A percentile compares a stretch with the other conserved stretches of the same genome.
Evolutionary conservation across 352 stramenopile genomes (phyloP).

Genomic region (Globisporangium lucens): DNA sequence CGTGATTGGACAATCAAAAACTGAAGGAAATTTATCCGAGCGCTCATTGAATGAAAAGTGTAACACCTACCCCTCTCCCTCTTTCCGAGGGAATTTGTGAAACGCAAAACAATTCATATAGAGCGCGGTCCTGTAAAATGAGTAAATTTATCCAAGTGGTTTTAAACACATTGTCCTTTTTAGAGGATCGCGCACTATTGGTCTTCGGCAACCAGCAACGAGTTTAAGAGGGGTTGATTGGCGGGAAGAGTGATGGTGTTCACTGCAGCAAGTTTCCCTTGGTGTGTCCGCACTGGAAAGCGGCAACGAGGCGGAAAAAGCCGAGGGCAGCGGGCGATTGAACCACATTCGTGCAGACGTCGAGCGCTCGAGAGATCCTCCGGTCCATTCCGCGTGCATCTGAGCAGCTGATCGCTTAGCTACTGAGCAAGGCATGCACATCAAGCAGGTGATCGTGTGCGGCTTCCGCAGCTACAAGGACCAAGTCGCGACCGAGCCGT

Average conservation of each 20-base stretch:
- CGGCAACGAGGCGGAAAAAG: background rate
- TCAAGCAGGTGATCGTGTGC: slow-evolving; percentile 95
- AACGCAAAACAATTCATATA: background rate
- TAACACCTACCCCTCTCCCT: background rate
- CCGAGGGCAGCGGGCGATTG: background rate
- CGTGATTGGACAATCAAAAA: background rate
- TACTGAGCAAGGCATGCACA: slow-evolving; percentile 80
- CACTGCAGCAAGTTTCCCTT: background rate
- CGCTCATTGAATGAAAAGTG: slow-evolving; percentile 19
- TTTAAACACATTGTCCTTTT: background rate
- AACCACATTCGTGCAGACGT: background rate
- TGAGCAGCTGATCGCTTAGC: background rate
- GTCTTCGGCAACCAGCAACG: slow-evolving; percentile 14
- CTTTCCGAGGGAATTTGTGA: background rate
- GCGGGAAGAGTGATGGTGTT: background rate
- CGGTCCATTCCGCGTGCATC: background rate
- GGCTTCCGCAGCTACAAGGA: slow-evolving; percentile 96
- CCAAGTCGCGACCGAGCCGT: slow-evolving; percentile 86
- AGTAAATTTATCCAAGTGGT: background rate
- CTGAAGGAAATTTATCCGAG: slow-evolving; percentile 28
- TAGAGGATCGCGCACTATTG: slow-evolving; percentile 5
- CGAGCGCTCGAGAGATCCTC: background rate
- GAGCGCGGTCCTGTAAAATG: background rate
- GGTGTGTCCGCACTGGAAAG: background rate
- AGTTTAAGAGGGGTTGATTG: slow-evolving; percentile 12